Evolutionary conservation across 176 grass and related monocot species (phyloP), one percentile per base, ranked within the genome.

Genomic region (Guadua angustifolia): DNA sequence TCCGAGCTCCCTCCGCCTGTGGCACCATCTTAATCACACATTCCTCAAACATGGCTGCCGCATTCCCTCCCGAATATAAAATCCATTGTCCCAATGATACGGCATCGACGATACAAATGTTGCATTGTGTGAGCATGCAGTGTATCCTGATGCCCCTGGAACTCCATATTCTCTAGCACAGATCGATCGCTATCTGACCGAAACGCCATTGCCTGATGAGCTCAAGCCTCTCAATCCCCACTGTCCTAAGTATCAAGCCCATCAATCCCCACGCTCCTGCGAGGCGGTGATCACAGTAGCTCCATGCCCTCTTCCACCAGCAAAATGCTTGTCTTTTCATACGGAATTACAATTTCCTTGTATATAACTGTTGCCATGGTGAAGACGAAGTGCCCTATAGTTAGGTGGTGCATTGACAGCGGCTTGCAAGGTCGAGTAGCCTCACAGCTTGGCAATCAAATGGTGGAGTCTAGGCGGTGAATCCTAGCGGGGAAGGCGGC

Each of bases 1-100:
- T 98, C 47, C 38, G 62, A 19, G 73, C 68, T 0, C 85, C 89
- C 73, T 98, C 91, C 16, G 88, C 68, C 24, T 93, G 87, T 3
- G 85, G 89, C 66, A 92, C 80, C 33, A 85, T 88, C 80, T 83
- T 84, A 21, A 98, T 85, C 29, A 85, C 60, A 16, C 92, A 98
- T 26, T 90, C 88, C 65, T 95, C 90, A 43, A 98, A 95, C 42
- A 98, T 13, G 0, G 87, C 90, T 0, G 95, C 93, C 0, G 95
- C 85, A 69, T 95, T 98, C 52, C 95, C 95, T 98, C 52, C 95
- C 95, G 26, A 95, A 95, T 57, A 95, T 77, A 71, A 98, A 95
- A 77, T 95, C 95, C 32, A 98, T 75, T 0, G 89, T 98, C 21
- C 95, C 95, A 0, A 43, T 12, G 11, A 98, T 88, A 76, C 71